Base-by-base conservation (phyloP, 768 basidiomycete genomes). In the Kwoniella botswanensis region DNA sequence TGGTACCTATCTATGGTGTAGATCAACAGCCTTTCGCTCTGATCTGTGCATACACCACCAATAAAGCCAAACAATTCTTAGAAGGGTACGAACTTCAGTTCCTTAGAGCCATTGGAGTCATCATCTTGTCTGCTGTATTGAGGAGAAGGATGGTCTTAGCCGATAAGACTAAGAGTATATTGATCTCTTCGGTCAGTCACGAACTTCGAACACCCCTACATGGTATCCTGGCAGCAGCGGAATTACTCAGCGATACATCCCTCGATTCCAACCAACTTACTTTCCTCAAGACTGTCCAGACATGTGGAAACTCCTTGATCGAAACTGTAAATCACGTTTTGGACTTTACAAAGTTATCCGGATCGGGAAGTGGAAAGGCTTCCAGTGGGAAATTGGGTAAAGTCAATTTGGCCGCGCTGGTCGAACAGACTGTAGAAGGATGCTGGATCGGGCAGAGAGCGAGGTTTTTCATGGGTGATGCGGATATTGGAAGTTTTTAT, bases 281-380 rank as follows among this genome's bases (percentile, higher is more conserved):
- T 0, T 96, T 94, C 85, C 85, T 97, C 61, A 92, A 94, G 79
- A 97, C 95, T 0, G 92, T 97, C 1, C 92, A 94, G 82, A 94
- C 93, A 6, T 97, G 94, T 79, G 94, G 94, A 15, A 95, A 91
- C n/a, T 93, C 93, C 0, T 87, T 98, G 1, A 93, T 95, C 53
- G 95, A 98, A 85, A 96, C 94, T 0, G 94, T 98, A 60, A 97
- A 97, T 79, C 95, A 98, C 76, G 95, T 98, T 5, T 86, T 98
- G 29, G 95, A 98, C 82, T 98, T 95, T 79, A 96, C 94, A 41
- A 98, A 98, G 79, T 87, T 96, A 24, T 94, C 29, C 90, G 90
- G 9, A 90, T 92, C 79, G 0, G 68, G 57, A 55, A 59, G 61
- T 12, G 91, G 91, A 72, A 88, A 89, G 54, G 21, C 69, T 2